These are phyloP conservation scores for Pseudonectria foliicola DNA, from an alignment of 2,329 filamentous ascomycete genomes.

Conservation along the genomic window DNA sequence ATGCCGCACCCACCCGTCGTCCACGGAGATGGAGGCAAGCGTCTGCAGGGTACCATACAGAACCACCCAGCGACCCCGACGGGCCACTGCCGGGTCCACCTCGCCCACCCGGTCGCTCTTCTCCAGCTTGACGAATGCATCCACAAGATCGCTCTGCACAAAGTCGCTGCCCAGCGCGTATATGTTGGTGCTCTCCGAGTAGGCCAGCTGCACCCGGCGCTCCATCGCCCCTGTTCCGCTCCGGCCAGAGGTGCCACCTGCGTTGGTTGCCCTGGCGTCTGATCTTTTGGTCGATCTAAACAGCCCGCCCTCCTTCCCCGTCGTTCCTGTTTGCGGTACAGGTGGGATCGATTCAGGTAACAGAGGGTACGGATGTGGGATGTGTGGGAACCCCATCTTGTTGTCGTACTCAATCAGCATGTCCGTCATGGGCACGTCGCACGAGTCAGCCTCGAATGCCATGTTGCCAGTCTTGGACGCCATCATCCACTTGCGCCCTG, in stretches of 20 bases:
- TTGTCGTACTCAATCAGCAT: slow-evolving; percentile 61
- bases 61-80: slow-evolving; percentile 54
- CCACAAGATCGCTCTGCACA: slow-evolving; percentile 45
- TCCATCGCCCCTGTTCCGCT: slow-evolving; percentile 28
- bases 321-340: background rate
- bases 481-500: slow-evolving; percentile 60
- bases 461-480: slow-evolving; percentile 38
- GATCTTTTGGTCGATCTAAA: slow-evolving; percentile 27
- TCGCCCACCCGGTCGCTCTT: slow-evolving; percentile 44
- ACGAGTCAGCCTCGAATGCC: slow-evolving; percentile 41
- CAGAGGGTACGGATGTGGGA: slow-evolving; percentile 60
- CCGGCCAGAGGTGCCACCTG: slow-evolving; percentile 1
- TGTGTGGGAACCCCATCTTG: slow-evolving; percentile 54
- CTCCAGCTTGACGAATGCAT: slow-evolving; percentile 50
- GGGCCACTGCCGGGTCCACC: slow-evolving; percentile 46
- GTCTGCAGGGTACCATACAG: slow-evolving; percentile 55
- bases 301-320: slow-evolving; percentile 9
- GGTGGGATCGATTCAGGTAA: slow-evolving; percentile 47
- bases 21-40: slow-evolving; percentile 51
- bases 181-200: slow-evolving; percentile 54
- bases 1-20: slow-evolving; percentile 46
- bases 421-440: slow-evolving; percentile 57
- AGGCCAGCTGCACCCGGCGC: slow-evolving; percentile 47
- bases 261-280: slow-evolving; percentile 13
- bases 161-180: slow-evolving; percentile 44